Evolutionary conservation across 805 yeast species (phyloP).

Genomic region (Naumovozyma baii): DNA sequence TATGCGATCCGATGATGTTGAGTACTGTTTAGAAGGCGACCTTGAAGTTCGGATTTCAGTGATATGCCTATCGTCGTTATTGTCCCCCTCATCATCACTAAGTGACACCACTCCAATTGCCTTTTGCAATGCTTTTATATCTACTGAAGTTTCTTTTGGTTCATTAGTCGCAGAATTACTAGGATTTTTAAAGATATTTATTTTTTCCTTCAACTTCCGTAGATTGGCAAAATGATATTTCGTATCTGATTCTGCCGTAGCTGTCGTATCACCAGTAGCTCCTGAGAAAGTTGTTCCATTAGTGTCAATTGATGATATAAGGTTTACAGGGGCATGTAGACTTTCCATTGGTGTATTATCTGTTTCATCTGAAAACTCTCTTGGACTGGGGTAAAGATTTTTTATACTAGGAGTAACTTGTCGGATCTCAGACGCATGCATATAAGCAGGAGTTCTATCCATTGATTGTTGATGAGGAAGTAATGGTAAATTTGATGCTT

Average conservation of each 20-base stretch:
- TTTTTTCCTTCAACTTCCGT: conserved; percentile 27
- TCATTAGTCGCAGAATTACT: conserved; percentile 9
- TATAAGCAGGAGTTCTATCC: conserved; percentile 5
- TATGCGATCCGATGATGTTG: not conserved
- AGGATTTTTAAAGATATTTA: conserved; percentile 29
- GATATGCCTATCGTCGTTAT: not conserved
- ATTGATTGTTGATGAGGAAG: conserved; percentile 1
- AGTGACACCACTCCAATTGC: conserved; percentile 27
- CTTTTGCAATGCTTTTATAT: conserved; percentile 30
- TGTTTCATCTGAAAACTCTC: not conserved
- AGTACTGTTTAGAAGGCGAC: not conserved
- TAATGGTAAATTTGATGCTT: conserved; percentile 4
- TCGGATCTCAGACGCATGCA: conserved; percentile 23
- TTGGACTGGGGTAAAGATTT: not conserved
- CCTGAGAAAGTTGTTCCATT: conserved; percentile 16
- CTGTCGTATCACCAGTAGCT: conserved; percentile 16
- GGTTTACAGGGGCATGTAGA: conserved; percentile 5
- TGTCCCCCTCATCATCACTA: conserved; percentile 10
- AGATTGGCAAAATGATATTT: conserved; percentile 30
- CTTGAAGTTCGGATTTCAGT: not conserved
- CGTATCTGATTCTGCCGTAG: conserved; percentile 24
- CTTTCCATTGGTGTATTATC: conserved; percentile 1
- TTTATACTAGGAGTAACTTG: conserved; percentile 18
- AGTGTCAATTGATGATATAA: conserved; percentile 21
- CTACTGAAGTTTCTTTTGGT: conserved; percentile 16